Base-by-base conservation (phyloP, 148 eudicot genomes). In the Persicaria tinctoria region DNA sequence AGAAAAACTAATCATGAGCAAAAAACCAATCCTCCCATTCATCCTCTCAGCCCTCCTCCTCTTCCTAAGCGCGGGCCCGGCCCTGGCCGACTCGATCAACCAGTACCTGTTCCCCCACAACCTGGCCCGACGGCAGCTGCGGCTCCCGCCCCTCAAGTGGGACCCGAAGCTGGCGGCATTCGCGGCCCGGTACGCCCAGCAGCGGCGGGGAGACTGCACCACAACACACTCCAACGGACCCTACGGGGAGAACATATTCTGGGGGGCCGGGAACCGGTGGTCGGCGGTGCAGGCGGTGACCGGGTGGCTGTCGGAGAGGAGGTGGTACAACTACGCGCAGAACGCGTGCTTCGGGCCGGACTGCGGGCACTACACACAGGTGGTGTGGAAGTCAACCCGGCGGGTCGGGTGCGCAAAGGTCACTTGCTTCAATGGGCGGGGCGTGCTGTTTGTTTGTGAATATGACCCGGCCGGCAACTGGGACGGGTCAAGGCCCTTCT, bases 361-460 rank as follows among this genome's bases (percentile, higher is more conserved):
- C 70, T 85, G 87, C 47, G 87, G 87, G 23, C 87, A 85, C 78
- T 85, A 79, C 49, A 73, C 80, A 17, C 82, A 80, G 51, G 27
- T 85, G 14, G 55, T 85, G 1, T 85, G 87, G 87, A 51, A 11
- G 54, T 6, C 27, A 8, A 80, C 87, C 8, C 16, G 45, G 10
- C 56, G 49, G 62, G 78, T 85, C 2, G 87, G 85, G 5, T 85
- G 87, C 38, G 80, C 76, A 7, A 77, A 73, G 63, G 81, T 6
- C 10, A 55, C 63, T 4, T 82, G 87, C 76, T 68, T 59, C 0
- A 62, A 71, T n/a, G 77, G 76, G 10, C n/a, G 20, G 74, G 87
- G 85, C 0, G 3, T 77, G 14, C n/a, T 56, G 6, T 44, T 80
- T 2, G 81, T 82, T 8, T 85, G 87, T 51, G 44, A 73, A 7